A percentile compares a stretch with the other conserved stretches of the same genome.
Conservation (phyloP, 495 filamentous ascomycete genomes). For the Aspergillus homomorphus region DNA sequence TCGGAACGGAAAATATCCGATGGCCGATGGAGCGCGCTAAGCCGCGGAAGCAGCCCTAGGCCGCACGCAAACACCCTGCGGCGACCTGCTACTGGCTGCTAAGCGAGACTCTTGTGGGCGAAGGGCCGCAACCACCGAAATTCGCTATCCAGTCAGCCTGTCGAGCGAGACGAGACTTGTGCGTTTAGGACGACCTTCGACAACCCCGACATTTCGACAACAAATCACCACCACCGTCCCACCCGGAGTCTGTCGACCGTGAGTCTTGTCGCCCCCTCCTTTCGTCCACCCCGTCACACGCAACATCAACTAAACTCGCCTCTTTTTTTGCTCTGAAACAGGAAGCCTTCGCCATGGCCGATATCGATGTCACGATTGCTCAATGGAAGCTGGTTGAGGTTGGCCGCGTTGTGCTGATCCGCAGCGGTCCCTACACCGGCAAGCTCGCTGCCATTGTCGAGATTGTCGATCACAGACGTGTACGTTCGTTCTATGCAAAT, state of each 20-base stretch:
- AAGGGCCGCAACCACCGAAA: slow-evolving; percentile 40
- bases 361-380: slow-evolving; percentile 70
- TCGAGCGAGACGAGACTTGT: slow-evolving; percentile 29
- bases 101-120: slow-evolving; percentile 39
- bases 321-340: slow-evolving; percentile 5
- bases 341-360: slow-evolving; percentile 54
- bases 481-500: slow-evolving; percentile 56
- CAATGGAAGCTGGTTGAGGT: slow-evolving; percentile 93
- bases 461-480: slow-evolving; percentile 99
- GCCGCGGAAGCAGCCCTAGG: slow-evolving; percentile 36
- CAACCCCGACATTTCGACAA: slow-evolving; percentile 48
- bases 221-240: slow-evolving; percentile 39
- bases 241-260: slow-evolving; percentile 47
- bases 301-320: slow-evolving; percentile 1
- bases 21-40: slow-evolving; percentile 17
- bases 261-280: slow-evolving; percentile 30
- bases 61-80: slow-evolving; percentile 24
- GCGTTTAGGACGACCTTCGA: slow-evolving; percentile 35
- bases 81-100: slow-evolving; percentile 26
- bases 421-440: slow-evolving; percentile 70
- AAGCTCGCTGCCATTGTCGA: slow-evolving; percentile 92
- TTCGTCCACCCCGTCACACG: neutral
- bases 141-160: slow-evolving; percentile 31
- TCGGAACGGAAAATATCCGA: slow-evolving; percentile 24
- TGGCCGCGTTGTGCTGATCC: slow-evolving; percentile 89